phyloP scores from a whole-genome alignment of 441 rosid genomes.

The Capsella rubella region DNA sequence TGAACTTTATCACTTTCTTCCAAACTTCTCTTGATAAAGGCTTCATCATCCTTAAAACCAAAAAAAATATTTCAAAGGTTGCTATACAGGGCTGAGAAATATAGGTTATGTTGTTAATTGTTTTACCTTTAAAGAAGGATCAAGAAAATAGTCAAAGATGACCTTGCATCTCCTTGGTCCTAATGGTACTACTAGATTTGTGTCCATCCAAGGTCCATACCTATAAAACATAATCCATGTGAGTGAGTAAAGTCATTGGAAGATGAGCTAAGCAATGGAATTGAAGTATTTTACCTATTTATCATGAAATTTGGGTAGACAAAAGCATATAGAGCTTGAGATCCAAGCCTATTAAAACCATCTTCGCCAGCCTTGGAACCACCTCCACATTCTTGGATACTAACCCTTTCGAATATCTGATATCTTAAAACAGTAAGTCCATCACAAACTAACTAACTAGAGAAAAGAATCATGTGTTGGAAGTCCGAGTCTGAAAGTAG shows the following conservation, averaged over 20 bases:
- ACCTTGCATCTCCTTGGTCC: constrained; percentile 80
- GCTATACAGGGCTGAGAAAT: neutral
- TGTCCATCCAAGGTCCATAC: constrained; percentile 99
- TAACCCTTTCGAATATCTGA: constrained; percentile 74
- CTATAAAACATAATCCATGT: constrained; percentile 41
- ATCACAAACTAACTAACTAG: constrained; percentile 16
- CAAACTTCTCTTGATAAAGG: constrained; percentile 66
- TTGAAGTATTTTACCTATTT: constrained; percentile 59
- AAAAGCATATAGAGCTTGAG: constrained; percentile 79
- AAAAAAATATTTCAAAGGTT: neutral
- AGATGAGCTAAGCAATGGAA: constrained; percentile 3
- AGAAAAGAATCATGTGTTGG: constrained; percentile 3
- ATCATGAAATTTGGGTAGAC: constrained; percentile 95
- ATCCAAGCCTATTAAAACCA: constrained; percentile 70
- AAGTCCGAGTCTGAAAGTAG: neutral
- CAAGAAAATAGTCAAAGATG: constrained; percentile 87
- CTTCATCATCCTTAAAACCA: constrained; percentile 63
- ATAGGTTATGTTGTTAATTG: constrained; percentile 3
- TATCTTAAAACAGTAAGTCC: constrained; percentile 26
- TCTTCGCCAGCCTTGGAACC: constrained; percentile 47
- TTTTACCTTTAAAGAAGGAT: constrained; percentile 64
- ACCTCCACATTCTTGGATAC: constrained; percentile 84
- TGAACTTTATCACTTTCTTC: constrained; percentile 78
- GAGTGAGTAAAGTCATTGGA: constrained; percentile 12
- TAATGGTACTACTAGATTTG: constrained; percentile 81